Percentiles rank a stretch among this genome's conserved stretches.
Conservation (phyloP, 176 grass and related monocot species). For the Otatea glauca region DNA sequence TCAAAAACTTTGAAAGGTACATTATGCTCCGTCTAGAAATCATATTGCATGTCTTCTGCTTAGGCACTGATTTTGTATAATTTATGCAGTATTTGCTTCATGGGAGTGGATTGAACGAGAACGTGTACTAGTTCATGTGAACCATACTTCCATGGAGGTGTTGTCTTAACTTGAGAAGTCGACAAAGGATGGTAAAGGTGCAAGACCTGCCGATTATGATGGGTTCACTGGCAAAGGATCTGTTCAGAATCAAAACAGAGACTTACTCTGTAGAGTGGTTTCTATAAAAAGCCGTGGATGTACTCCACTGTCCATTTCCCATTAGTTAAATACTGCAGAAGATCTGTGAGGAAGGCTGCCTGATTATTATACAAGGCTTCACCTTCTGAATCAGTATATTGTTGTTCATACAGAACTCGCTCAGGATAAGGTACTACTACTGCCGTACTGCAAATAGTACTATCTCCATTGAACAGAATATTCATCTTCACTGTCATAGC, state of each 20-base stretch:
- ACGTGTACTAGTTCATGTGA: constrained; percentile 63
- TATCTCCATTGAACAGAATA: constrained; percentile 27
- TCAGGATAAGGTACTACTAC: constrained; percentile 60
- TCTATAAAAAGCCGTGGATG: constrained; percentile 36
- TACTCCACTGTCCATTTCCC: constrained; percentile 23
- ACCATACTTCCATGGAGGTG: constrained; percentile 57
- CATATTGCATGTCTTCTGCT: constrained; percentile 5
- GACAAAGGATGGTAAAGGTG: constrained; percentile 45
- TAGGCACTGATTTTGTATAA: constrained; percentile 31
- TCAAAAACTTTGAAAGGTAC: constrained; percentile 49
- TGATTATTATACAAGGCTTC: constrained; percentile 57
- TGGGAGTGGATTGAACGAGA: constrained; percentile 74
- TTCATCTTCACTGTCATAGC: constrained; percentile 24
- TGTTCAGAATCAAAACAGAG: constrained; percentile 46
- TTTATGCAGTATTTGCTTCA: constrained; percentile 67
- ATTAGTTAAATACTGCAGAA: constrained; percentile 41
- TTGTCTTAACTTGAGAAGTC: constrained; percentile 54
- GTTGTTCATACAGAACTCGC: constrained; percentile 60
- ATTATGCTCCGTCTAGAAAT: neutral
- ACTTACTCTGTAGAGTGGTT: constrained; percentile 21
- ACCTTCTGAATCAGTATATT: constrained; percentile 63
- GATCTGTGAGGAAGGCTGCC: constrained; percentile 37
- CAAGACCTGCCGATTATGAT: constrained; percentile 40
- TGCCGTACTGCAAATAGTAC: constrained; percentile 32
- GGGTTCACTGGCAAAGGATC: constrained; percentile 28